These are phyloP conservation scores for Pythium brassicae DNA, from an alignment of 352 stramenopile species.

Conservation along the genomic window DNA sequence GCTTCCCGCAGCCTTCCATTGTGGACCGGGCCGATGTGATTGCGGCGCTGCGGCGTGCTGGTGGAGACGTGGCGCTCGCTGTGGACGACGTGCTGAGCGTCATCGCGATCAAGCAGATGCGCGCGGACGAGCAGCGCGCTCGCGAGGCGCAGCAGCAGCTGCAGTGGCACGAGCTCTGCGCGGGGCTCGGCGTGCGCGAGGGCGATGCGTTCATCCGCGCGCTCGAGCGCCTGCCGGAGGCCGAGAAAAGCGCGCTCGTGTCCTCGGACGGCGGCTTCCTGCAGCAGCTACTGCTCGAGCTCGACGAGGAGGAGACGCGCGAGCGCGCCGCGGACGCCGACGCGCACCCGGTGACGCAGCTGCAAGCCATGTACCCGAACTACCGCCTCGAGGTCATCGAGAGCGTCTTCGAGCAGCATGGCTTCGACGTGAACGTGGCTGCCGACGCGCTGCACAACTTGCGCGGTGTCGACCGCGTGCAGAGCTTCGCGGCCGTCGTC, in stretches of 20 bases:
- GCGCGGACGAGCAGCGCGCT: slow-evolving; percentile 31
- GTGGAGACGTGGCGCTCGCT: slow-evolving; percentile 39
- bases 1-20: slow-evolving; percentile 27
- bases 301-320: slow-evolving; percentile 56
- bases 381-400: slow-evolving; percentile 61
- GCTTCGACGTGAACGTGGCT: slow-evolving; percentile 51
- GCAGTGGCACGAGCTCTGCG: slow-evolving; percentile 53
- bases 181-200: slow-evolving; percentile 42
- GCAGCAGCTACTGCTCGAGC: slow-evolving; percentile 52
- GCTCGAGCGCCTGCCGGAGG: slow-evolving; percentile 34
- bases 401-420: slow-evolving; percentile 50
- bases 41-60: slow-evolving; percentile 23
- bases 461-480: slow-evolving; percentile 40
- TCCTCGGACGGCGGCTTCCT: slow-evolving; percentile 52
- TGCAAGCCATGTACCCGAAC: slow-evolving; percentile 50
- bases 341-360: slow-evolving; percentile 42
- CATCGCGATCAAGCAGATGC: slow-evolving; percentile 36
- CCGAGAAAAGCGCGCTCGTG: slow-evolving; percentile 37
- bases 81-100: slow-evolving; percentile 66
- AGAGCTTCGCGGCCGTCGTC: slow-evolving; percentile 60
- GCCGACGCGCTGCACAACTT: slow-evolving; percentile 57
- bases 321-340: slow-evolving; percentile 21
- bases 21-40: slow-evolving; percentile 36
- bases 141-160: slow-evolving; percentile 26
- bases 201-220: slow-evolving; percentile 48